Evolutionary conservation across 164 flowering plant species (phyloP), one percentile per base, ranked within the genome.

Genomic region (Platanus orientalis): DNA sequence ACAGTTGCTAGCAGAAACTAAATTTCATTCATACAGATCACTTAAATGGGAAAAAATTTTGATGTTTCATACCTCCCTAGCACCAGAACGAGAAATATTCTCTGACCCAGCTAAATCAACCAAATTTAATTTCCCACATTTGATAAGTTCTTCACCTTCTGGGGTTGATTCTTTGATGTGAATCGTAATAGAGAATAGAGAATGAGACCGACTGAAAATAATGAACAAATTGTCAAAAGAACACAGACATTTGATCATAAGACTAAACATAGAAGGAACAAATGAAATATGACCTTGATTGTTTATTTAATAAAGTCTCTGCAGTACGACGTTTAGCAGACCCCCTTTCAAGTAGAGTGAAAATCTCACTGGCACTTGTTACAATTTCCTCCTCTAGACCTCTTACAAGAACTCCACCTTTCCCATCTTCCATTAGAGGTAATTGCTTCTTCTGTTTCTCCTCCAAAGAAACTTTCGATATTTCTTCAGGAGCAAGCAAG

Each of bases 61-160:
- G 39, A 55, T 23, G 19, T 0, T 19, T 20, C 50, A 24, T 76
- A 95, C 99, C 89, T 95, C 99, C 61, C 99, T 83, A 40, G 99
- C 99, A 70, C 99, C 99, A 64, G 99, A 95, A 42, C 99, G 96
- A 26, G 98, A 90, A 57, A 95, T 92, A 65, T 92, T 95, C 68
- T 95, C 99, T 36, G 99, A 95, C 2, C 99, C 97, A 44, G 99
- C 99, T 59, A 95, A 75, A 75, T 95, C 99, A 67, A 95, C 99
- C 67, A 95, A 71, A 76, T 95, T 95, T 63, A 95, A 75, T 78
- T 95, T 95, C 21, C 99, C 99, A 68, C 99, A 95, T 74, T 95
- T 95, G 45, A 95, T 92, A 17, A 91, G 88, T 56, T 95, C 99
- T 76, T 95, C 99, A 14, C 98, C 99, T 75, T 88, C 97, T 53